Conservation (phyloP, 768 basidiomycete genomes). For the Trametes sanguinea region DNA sequence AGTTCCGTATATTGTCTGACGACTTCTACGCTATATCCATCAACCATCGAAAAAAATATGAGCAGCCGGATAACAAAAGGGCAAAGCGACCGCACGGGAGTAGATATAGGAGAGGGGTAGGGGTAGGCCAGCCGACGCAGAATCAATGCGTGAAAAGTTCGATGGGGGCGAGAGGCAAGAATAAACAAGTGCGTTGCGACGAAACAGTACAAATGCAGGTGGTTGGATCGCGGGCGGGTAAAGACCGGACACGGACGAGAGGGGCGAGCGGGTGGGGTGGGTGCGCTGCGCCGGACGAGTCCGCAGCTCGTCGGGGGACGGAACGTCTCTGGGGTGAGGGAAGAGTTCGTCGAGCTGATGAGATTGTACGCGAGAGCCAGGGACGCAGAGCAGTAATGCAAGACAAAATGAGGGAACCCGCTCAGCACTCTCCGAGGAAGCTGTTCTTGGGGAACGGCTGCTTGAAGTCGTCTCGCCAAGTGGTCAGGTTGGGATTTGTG, state of each 20-base stretch:
- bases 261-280: neutral
- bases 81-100: constrained; percentile 6
- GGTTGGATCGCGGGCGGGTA: constrained; percentile 3
- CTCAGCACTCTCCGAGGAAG: constrained; percentile 46
- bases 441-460: constrained; percentile 55
- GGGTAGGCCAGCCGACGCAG: constrained; percentile 5
- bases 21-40: constrained; percentile 12
- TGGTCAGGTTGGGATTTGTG: constrained; percentile 61
- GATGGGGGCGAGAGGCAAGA: neutral
- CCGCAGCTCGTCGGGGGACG: neutral
- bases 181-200: constrained; percentile 3
- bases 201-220: constrained; percentile 13
- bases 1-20: constrained; percentile 2
- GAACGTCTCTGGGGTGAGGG: too few species aligned
- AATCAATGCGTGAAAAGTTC: neutral
- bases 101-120: neutral
- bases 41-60: constrained; percentile 1
- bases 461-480: constrained; percentile 47
- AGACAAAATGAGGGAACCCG: neutral
- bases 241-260: constrained; percentile 14
- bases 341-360: neutral
- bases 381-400: neutral
- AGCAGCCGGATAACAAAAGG: constrained; percentile 1
- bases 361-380: neutral
- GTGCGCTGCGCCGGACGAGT: neutral